Evolutionary conservation across 768 basidiomycete species (phyloP).

Genomic region (Podaxis sp.): DNA sequence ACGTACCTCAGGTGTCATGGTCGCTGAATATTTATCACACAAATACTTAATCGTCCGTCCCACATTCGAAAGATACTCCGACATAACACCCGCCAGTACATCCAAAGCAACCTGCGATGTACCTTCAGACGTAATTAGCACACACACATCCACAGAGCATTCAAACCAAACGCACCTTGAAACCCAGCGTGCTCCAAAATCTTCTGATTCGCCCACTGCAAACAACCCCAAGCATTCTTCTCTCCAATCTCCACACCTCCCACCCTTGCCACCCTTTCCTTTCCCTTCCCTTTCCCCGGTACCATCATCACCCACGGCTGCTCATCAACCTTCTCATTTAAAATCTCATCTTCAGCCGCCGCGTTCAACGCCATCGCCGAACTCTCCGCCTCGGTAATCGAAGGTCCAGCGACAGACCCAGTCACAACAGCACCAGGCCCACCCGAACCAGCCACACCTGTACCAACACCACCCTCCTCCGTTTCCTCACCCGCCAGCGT

Average conservation of each 20-base stretch:
- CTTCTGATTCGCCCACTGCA: conserved; percentile 71
- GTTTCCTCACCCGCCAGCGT: conserved; percentile 31
- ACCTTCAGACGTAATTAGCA: conserved; percentile 38
- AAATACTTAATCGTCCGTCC: conserved; percentile 83
- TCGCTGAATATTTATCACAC: conserved; percentile 73
- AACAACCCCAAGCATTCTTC: conserved; percentile 58
- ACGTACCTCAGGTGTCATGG: conserved; percentile 81
- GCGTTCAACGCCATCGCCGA: conserved; percentile 22
- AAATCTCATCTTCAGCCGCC: conserved; percentile 33
- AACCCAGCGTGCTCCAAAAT: conserved; percentile 90
- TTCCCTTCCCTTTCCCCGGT: conserved; percentile 23
- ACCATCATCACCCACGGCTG: conserved; percentile 47
- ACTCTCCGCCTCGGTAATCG: conserved; percentile 16
- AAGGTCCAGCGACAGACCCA: conserved; percentile 4
- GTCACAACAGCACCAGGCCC: conserved; percentile 16
- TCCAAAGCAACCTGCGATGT: conserved; percentile 75
- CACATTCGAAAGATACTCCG: conserved; percentile 82
- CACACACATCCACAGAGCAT: background rate
- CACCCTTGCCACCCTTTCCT: conserved; percentile 12
- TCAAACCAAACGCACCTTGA: conserved; percentile 59
- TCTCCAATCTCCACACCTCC: conserved; percentile 56
- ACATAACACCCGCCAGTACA: conserved; percentile 70
- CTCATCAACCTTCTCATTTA: conserved; percentile 55
- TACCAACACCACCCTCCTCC: conserved; percentile 29
- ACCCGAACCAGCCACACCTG: conserved; percentile 26